A percentile compares a stretch with the other conserved stretches of the same genome.
Evolutionary conservation across 306 rosid genomes (phyloP).

Genomic region (Citrullus mucosospermus): DNA sequence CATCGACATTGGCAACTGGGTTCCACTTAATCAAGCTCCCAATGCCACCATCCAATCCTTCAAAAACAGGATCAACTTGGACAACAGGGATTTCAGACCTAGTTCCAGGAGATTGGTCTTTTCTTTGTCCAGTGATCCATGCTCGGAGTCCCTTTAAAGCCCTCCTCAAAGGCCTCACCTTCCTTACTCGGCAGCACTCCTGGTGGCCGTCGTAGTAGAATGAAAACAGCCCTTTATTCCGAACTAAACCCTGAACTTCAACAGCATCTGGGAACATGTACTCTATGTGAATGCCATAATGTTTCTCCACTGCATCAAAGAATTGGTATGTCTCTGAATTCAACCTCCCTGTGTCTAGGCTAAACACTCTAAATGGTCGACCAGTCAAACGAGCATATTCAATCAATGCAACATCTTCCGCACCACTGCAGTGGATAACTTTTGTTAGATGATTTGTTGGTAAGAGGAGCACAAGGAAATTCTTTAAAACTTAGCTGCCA

Average conservation of each 20-base stretch:
- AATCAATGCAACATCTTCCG: conserved; percentile 89
- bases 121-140: conserved; percentile 93
- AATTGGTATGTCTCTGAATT: conserved; percentile 79
- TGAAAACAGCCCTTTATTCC: conserved; percentile 82
- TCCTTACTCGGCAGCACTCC: conserved; percentile 94
- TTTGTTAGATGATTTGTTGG: neutral
- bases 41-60: conserved; percentile 73
- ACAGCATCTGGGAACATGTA: conserved; percentile 92
- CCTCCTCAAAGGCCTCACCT: conserved; percentile 83
- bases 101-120: conserved; percentile 90
- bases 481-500: neutral
- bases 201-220: conserved; percentile 99
- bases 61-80: conserved; percentile 78
- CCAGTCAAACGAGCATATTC: conserved; percentile 95
- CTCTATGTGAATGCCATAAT: conserved; percentile 71
- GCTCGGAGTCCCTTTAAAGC: conserved; percentile 85
- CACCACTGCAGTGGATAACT: conserved; percentile 50
- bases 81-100: conserved; percentile 76
- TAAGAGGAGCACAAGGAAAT: neutral
- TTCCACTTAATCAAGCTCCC: conserved; percentile 97
- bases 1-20: conserved; percentile 71
- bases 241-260: conserved; percentile 89
- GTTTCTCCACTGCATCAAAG: conserved; percentile 78
- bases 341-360: conserved; percentile 86
- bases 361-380: conserved; percentile 73